These are phyloP conservation scores for Bimuria novae-zelandiae DNA, from an alignment of 2,329 filamentous ascomycete species.

Conservation along the genomic window DNA sequence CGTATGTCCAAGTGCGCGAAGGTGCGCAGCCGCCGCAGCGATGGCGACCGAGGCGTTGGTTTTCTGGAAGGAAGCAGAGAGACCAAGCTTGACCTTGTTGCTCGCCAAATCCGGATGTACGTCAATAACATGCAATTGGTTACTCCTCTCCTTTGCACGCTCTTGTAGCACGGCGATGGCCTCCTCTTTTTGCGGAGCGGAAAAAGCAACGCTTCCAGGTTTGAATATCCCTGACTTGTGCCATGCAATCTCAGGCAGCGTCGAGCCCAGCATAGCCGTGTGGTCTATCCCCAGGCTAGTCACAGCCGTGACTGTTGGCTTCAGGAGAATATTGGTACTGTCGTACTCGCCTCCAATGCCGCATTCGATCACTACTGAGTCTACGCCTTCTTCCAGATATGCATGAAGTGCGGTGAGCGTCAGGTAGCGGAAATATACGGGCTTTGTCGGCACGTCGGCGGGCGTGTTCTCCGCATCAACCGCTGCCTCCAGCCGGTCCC, in stretches of 20 bases:
- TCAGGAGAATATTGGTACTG: slow-evolving; percentile 80
- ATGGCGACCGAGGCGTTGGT: slow-evolving; percentile 66
- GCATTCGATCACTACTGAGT: slow-evolving; percentile 84
- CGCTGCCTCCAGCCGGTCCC: slow-evolving; percentile 68
- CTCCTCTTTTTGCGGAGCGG: slow-evolving; percentile 60
- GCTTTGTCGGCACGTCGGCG: slow-evolving; percentile 67
- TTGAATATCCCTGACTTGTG: slow-evolving; percentile 92
- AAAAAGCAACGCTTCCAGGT: slow-evolving; percentile 64
- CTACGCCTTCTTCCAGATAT: slow-evolving; percentile 76
- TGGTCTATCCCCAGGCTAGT: slow-evolving; percentile 87
- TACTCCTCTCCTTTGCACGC: slow-evolving; percentile 57
- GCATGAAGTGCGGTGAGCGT: slow-evolving; percentile 86
- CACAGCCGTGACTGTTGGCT: slow-evolving; percentile 73
- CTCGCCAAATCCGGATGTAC: slow-evolving; percentile 54
- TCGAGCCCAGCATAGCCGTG: slow-evolving; percentile 76
- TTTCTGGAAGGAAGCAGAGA: slow-evolving; percentile 67
- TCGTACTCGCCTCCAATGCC: slow-evolving; percentile 95
- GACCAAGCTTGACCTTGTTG: slow-evolving; percentile 57
- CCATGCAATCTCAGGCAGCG: slow-evolving; percentile 84
- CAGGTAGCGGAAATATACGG: slow-evolving; percentile 90
- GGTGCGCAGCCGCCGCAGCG: slow-evolving; percentile 63
- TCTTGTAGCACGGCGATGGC: slow-evolving; percentile 62
- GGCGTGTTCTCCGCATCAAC: slow-evolving; percentile 55
- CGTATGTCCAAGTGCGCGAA: slow-evolving; percentile 52
- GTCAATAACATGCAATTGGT: slow-evolving; percentile 53